Conservation (phyloP, 2,329 filamentous ascomycete species). For the Ophiocordyceps camponoti-floridani region DNA sequence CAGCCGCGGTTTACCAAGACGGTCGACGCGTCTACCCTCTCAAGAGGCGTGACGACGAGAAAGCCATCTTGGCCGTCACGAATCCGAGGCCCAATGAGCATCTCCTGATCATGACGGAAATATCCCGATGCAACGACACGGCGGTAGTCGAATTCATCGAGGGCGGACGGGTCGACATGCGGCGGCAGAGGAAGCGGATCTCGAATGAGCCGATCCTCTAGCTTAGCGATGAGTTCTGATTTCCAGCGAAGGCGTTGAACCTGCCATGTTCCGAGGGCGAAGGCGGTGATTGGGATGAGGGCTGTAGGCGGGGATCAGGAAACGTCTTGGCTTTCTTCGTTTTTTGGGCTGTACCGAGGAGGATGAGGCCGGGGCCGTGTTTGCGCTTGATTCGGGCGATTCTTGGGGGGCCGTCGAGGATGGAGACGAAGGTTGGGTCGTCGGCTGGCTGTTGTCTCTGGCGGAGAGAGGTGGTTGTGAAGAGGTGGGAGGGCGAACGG, state of each 20-base stretch:
- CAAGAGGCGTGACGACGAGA: slow-evolving; percentile 79
- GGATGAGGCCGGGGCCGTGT: slow-evolving; percentile 65
- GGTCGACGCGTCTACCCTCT: slow-evolving; percentile 49
- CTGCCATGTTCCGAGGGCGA: slow-evolving; percentile 85
- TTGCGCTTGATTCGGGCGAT: slow-evolving; percentile 55
- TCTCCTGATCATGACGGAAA: slow-evolving; percentile 80
- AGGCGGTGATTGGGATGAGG: slow-evolving; percentile 80
- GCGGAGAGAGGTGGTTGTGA: slow-evolving; percentile 3
- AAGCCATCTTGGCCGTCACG: slow-evolving; percentile 80
- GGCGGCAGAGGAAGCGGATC: slow-evolving; percentile 74
- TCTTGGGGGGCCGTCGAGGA: slow-evolving; percentile 70
- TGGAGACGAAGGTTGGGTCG: slow-evolving; percentile 63
- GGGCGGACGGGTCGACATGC: slow-evolving; percentile 59
- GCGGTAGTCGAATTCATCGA: slow-evolving; percentile 83
- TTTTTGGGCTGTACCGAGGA: slow-evolving; percentile 59
- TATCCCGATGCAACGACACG: slow-evolving; percentile 58
- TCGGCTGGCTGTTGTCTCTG: slow-evolving; percentile 41
- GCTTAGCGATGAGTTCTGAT: slow-evolving; percentile 74
- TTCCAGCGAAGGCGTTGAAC: slow-evolving; percentile 89
- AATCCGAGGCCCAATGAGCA: slow-evolving; percentile 85
- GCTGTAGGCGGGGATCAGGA: slow-evolving; percentile 24
- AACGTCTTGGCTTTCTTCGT: not conserved
- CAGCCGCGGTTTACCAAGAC: slow-evolving; percentile 83
- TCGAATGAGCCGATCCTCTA: slow-evolving; percentile 79
- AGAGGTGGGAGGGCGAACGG: too few species aligned